Evolutionary conservation across 164 flowering plant genomes (phyloP).

Genomic region (Kingdonia uniflora): DNA sequence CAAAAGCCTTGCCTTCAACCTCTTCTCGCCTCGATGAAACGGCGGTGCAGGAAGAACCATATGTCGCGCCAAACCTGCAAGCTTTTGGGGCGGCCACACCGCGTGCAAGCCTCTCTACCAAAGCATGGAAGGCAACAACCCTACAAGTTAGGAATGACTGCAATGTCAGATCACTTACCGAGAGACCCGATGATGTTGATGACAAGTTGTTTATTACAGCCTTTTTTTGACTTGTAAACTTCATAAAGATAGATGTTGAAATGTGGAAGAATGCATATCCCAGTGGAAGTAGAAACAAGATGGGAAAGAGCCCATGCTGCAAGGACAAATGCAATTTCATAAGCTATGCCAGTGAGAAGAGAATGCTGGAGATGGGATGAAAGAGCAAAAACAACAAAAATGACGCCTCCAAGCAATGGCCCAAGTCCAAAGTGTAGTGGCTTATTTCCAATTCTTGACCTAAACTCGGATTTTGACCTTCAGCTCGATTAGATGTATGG

Average conservation of each 20-base stretch:
- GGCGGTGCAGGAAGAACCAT: slow-evolving; percentile 93
- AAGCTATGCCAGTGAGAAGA: slow-evolving; percentile 71
- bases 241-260: slow-evolving; percentile 35
- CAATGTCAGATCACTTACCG: slow-evolving; percentile 61
- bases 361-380: slow-evolving; percentile 73
- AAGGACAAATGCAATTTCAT: slow-evolving; percentile 89
- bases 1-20: too few relatives aligned
- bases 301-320: slow-evolving; percentile 57
- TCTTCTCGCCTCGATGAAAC: too few relatives aligned
- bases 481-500: too few relatives aligned
- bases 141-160: slow-evolving; percentile 75
- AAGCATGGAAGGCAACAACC: slow-evolving; percentile 67
- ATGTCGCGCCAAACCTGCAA: slow-evolving; percentile 78
- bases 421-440: slow-evolving; percentile 90
- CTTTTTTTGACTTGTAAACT: slow-evolving; percentile 36
- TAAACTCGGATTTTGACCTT: too few relatives aligned
- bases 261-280: slow-evolving; percentile 45
- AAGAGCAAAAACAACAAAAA: slow-evolving; percentile 63
- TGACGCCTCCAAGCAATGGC: slow-evolving; percentile 73
- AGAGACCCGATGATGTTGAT: slow-evolving; percentile 26
- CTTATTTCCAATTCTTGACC: too few relatives aligned
- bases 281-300: slow-evolving; percentile 31
- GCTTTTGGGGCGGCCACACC: slow-evolving; percentile 99
- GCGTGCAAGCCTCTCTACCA: slow-evolving; percentile 87
- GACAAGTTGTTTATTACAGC: slow-evolving; percentile 37